Conservation (phyloP, 2,329 filamentous ascomycete species). For the Fusarium sp. region DNA sequence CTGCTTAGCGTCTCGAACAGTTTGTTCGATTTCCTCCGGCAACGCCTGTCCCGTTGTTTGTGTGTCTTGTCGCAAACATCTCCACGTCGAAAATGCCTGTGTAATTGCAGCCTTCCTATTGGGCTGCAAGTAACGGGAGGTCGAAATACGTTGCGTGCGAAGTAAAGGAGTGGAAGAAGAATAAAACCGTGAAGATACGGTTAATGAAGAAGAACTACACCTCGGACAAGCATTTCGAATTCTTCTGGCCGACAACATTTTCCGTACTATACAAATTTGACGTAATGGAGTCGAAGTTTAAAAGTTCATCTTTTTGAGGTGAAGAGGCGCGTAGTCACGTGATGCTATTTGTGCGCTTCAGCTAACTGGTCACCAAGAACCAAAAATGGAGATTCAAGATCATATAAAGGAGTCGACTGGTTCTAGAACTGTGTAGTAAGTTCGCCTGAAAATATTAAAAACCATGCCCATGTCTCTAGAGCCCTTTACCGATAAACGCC, state of each 20-base stretch:
- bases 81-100: slow-evolving; percentile 44
- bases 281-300: slow-evolving; percentile 4
- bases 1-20: slow-evolving; percentile 76
- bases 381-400: background rate
- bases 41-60: slow-evolving; percentile 9
- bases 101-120: slow-evolving; percentile 40
- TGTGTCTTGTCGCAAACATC: slow-evolving; percentile 33
- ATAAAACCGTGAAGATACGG: slow-evolving; percentile 17
- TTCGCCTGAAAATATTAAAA: background rate
- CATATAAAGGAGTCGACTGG: background rate
- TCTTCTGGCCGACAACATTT: slow-evolving; percentile 48
- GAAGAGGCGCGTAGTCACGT: slow-evolving; percentile 40
- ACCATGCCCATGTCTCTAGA: background rate
- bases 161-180: slow-evolving; percentile 17
- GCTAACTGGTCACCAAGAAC: background rate
- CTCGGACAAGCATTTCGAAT: slow-evolving; percentile 46
- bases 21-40: slow-evolving; percentile 60
- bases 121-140: slow-evolving; percentile 28
- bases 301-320: background rate
- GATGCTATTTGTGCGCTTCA: slow-evolving; percentile 10
- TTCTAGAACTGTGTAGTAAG: background rate
- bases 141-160: slow-evolving; percentile 26
- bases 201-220: slow-evolving; percentile 33
- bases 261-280: slow-evolving; percentile 34
- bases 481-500: background rate